These are phyloP conservation scores for Pseudogymnoascus sp. DNA, from an alignment of 2,329 filamentous ascomycete genomes.

Conservation along the genomic window DNA sequence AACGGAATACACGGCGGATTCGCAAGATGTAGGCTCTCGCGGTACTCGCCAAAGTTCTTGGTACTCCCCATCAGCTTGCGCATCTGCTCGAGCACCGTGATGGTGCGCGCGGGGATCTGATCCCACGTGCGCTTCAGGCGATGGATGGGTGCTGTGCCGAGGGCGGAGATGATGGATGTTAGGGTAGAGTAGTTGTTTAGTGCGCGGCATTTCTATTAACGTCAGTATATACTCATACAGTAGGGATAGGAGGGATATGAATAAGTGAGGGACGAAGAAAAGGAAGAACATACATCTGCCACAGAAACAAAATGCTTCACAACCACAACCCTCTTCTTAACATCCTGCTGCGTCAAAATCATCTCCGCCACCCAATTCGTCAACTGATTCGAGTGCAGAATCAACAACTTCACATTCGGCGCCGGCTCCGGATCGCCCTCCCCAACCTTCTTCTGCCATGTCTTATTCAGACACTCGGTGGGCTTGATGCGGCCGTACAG, in stretches of 20 bases:
- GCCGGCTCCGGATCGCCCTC: slow-evolving; percentile 79
- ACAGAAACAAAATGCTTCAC: slow-evolving; percentile 98
- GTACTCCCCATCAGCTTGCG: slow-evolving; percentile 91
- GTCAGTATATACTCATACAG: slow-evolving; percentile 24
- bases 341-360: slow-evolving; percentile 90
- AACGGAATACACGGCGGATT: slow-evolving; percentile 98
- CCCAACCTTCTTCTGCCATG: slow-evolving; percentile 91
- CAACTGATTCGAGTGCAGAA: slow-evolving; percentile 95
- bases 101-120: slow-evolving; percentile 79
- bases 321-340: slow-evolving; percentile 91
- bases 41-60: slow-evolving; percentile 96
- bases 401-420: slow-evolving; percentile 89
- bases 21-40: slow-evolving; percentile 82
- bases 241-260: neutral
- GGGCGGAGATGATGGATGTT: slow-evolving; percentile 93
- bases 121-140: slow-evolving; percentile 91
- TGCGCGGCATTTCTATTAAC: slow-evolving; percentile 70
- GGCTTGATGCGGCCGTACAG: slow-evolving; percentile 94
- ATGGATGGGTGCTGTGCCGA: slow-evolving; percentile 90
- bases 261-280: neutral
- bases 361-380: slow-evolving; percentile 99
- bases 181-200: slow-evolving; percentile 97
- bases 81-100: slow-evolving; percentile 77
- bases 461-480: slow-evolving; percentile 95
- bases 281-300: slow-evolving; percentile 66